Conservation (phyloP, 805 yeast species). For the Metschnikowia kunwiensis region DNA sequence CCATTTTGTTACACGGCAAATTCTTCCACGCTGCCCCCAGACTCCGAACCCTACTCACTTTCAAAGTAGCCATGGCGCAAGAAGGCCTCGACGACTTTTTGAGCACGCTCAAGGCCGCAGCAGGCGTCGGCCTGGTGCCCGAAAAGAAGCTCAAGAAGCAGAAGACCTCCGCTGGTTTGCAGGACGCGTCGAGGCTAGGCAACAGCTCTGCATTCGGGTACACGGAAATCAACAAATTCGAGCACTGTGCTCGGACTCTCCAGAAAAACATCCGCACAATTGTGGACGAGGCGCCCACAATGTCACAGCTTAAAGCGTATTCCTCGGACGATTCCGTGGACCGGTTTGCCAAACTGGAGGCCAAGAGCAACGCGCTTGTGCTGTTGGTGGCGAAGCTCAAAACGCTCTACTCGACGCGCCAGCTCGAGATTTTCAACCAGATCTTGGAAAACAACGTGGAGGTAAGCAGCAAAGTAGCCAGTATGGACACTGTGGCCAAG, state of each 20-base stretch:
- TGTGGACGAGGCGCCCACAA: conserved; percentile 55
- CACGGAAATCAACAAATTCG: conserved; percentile 38
- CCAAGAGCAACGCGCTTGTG: conserved; percentile 52
- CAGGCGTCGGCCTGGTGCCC: not conserved
- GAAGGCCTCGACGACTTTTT: conserved; percentile 4
- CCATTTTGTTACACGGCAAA: too few species aligned
- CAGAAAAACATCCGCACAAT: conserved; percentile 40
- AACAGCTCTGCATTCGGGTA: conserved; percentile 22
- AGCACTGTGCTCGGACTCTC: conserved; percentile 36
- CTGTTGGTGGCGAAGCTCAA: conserved; percentile 60
- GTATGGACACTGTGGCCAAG: too few species aligned
- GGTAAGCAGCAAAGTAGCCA: not conserved
- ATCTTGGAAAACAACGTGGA: conserved; percentile 37
- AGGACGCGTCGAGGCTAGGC: conserved; percentile 2
- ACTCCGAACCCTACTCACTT: not conserved
- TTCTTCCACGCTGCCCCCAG: too few species aligned
- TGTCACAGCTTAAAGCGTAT: conserved; percentile 36
- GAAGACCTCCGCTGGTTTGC: conserved; percentile 4
- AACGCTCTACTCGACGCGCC: conserved; percentile 46
- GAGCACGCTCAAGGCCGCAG: conserved; percentile 4
- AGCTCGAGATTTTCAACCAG: conserved; percentile 54
- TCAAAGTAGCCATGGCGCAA: not conserved
- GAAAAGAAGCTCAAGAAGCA: conserved; percentile 2
- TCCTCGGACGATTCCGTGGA: conserved; percentile 32
- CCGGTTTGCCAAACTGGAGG: conserved; percentile 46